Evolutionary conservation across 2,329 filamentous ascomycete genomes (phyloP).

Genomic region (Colletotrichum phormii): DNA sequence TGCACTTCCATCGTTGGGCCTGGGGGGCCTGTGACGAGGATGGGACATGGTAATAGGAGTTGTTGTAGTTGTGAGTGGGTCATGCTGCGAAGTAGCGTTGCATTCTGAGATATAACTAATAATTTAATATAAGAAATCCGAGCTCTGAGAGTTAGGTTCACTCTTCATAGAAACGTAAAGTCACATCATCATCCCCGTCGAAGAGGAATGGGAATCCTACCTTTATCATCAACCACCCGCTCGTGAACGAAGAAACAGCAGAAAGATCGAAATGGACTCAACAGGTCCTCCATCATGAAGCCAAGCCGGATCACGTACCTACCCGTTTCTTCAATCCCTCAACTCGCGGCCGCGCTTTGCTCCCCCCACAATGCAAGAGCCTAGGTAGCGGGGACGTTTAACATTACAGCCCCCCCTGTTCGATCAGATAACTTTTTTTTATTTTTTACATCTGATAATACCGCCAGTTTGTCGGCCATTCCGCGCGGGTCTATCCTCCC

Average conservation of each 20-base stretch:
- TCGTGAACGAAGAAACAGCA: background rate
- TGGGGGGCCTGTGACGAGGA: background rate
- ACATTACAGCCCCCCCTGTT: conserved; percentile 17
- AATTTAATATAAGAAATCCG: background rate
- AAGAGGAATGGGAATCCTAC: background rate
- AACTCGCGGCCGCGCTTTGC: background rate
- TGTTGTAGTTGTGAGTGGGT: background rate
- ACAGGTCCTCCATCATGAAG: background rate
- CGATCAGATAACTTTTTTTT: conserved; percentile 29
- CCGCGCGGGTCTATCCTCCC: background rate
- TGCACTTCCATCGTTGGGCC: background rate
- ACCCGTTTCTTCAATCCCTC: background rate
- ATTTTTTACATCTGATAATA: conserved; percentile 19
- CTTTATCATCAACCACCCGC: background rate
- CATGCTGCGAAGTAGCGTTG: background rate
- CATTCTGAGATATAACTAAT: background rate
- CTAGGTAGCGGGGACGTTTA: conserved; percentile 3
- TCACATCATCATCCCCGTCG: background rate
- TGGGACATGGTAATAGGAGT: background rate
- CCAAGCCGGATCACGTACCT: background rate
- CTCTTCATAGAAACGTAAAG: too few species aligned
- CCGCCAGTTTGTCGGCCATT: background rate
- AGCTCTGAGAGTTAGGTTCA: background rate
- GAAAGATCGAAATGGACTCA: background rate
- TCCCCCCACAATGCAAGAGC: conserved; percentile 4